Evolutionary conservation across 2,329 filamentous ascomycete genomes (phyloP).

Genomic region (Cryphonectria parasitica): DNA sequence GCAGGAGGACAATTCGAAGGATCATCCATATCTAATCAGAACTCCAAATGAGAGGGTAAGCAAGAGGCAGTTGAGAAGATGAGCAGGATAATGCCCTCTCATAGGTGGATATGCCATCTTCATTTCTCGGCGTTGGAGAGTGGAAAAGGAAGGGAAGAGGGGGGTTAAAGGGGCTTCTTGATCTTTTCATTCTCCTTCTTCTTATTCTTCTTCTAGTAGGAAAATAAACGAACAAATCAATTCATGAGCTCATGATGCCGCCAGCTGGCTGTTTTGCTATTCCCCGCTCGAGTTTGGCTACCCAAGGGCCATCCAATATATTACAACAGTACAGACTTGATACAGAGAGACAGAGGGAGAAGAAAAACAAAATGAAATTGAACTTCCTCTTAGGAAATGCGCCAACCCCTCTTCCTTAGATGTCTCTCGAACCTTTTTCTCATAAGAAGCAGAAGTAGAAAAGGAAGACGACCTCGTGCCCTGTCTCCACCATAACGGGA

Average conservation of each 20-base stretch:
- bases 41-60: too few relatives aligned
- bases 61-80: too few relatives aligned
- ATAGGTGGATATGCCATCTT: too few relatives aligned
- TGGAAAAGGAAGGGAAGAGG: too few relatives aligned
- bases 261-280: not conserved
- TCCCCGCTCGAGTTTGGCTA: not conserved
- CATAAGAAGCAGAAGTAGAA: not conserved
- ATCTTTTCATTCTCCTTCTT: too few relatives aligned
- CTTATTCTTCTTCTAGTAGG: too few relatives aligned
- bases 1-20: too few relatives aligned
- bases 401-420: not conserved
- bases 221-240: not conserved
- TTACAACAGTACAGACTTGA: not conserved
- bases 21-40: too few relatives aligned
- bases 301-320: not conserved
- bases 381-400: not conserved
- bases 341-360: not conserved
- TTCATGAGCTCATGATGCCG: not conserved
- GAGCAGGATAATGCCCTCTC: too few relatives aligned
- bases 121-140: too few relatives aligned
- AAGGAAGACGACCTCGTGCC: not conserved
- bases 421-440: not conserved
- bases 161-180: too few relatives aligned
- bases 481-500: not conserved
- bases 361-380: not conserved